A percentile compares a stretch with the other conserved stretches of the same genome.
phyloP scores from a whole-genome alignment of 805 yeast species.

The Candida manassasensis region DNA sequence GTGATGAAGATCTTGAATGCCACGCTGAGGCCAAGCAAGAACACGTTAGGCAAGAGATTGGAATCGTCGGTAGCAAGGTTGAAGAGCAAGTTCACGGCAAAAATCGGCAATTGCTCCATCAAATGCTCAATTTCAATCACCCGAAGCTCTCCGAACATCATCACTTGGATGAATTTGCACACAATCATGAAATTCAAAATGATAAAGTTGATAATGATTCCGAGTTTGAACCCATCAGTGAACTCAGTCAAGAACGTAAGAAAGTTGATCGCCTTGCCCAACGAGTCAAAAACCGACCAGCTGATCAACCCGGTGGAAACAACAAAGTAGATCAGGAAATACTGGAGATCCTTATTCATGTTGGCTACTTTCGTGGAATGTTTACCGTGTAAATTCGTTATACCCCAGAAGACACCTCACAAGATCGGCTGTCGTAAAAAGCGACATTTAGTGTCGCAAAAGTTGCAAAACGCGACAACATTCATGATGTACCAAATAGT shows the following conservation, averaged over 20 bases:
- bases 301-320: constrained; percentile 14
- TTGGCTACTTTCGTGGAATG: neutral
- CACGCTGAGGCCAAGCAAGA: constrained; percentile 25
- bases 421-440: neutral
- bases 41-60: constrained; percentile 50
- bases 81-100: constrained; percentile 48
- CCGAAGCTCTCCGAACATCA: constrained; percentile 72
- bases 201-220: constrained; percentile 24
- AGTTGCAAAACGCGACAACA: no score
- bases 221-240: constrained; percentile 27
- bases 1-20: constrained; percentile 69
- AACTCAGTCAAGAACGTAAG: constrained; percentile 22
- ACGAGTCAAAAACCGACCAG: constrained; percentile 19
- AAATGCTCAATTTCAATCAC: constrained; percentile 69
- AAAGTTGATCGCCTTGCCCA: constrained; percentile 17
- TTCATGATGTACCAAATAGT: no score
- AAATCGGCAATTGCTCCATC: constrained; percentile 31
- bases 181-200: constrained; percentile 16
- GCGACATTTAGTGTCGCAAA: neutral
- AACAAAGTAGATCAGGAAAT: constrained; percentile 1
- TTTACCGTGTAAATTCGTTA: neutral
- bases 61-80: constrained; percentile 62
- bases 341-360: constrained; percentile 3
- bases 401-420: constrained; percentile 1
- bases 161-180: constrained; percentile 41